phyloP scores from a whole-genome alignment of 75 land plant species.

The Picea sitchensis region DNA sequence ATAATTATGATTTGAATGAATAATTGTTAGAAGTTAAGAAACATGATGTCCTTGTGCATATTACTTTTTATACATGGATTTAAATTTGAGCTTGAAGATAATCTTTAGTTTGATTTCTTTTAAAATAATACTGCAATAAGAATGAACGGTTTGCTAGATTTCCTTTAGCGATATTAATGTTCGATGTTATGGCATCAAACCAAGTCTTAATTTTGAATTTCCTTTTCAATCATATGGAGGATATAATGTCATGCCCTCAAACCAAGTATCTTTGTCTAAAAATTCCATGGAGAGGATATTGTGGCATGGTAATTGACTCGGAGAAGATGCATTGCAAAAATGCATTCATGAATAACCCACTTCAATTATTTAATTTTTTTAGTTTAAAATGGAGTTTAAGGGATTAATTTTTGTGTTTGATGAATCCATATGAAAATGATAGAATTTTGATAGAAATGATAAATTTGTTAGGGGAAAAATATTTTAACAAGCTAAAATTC shows the following conservation, averaged over 20 bases:
- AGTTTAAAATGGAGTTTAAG: background rate
- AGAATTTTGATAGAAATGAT: background rate
- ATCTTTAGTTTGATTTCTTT: background rate
- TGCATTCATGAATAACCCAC: conserved; percentile 79
- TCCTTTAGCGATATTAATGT: too few relatives aligned
- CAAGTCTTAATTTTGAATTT: background rate
- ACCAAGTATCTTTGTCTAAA: conserved; percentile 60
- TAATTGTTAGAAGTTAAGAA: background rate
- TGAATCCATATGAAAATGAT: background rate
- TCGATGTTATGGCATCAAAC: too few relatives aligned
- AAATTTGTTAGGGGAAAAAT: background rate
- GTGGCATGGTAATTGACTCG: conserved; percentile 89
- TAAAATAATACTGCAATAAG: background rate
- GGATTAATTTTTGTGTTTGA: background rate
- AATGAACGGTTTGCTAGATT: too few relatives aligned
- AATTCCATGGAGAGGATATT: conserved; percentile 75
- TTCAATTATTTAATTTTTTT: background rate
- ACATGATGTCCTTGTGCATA: background rate
- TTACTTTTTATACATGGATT: background rate
- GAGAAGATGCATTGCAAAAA: conserved; percentile 84
- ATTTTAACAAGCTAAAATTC: too few relatives aligned
- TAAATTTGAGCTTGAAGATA: background rate
- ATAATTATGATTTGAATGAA: background rate
- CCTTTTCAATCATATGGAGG: conserved; percentile 35
- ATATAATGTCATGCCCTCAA: conserved; percentile 53